Percentiles rank a stretch among this genome's conserved stretches.
Evolutionary conservation across 208 protist species (phyloP).

Genomic region (Trypanosoma mega): DNA sequence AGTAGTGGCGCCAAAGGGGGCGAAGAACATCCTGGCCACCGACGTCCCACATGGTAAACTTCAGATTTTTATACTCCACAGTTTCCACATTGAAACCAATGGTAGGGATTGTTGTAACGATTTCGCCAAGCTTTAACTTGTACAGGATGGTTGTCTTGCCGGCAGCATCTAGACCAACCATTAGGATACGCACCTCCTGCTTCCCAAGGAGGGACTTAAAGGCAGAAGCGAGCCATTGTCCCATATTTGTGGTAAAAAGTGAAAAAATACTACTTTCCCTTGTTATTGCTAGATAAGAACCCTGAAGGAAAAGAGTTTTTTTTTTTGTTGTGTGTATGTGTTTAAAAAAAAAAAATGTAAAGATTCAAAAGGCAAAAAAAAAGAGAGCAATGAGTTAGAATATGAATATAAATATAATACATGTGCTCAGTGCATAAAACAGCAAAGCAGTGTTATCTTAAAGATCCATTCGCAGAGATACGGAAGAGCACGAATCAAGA

Average conservation of each 20-base stretch:
- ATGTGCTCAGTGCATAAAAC: no score
- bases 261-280: not conserved
- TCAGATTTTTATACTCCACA: slow-evolving; percentile 96
- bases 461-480: not conserved
- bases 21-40: slow-evolving; percentile 97
- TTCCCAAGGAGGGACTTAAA: slow-evolving; percentile 92
- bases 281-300: not conserved
- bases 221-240: slow-evolving; percentile 40
- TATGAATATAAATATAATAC: not conserved
- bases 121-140: slow-evolving; percentile 97
- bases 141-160: slow-evolving; percentile 98
- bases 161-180: slow-evolving; percentile 97
- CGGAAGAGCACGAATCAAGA: not conserved
- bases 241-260: not conserved
- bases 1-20: slow-evolving; percentile 97
- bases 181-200: slow-evolving; percentile 97
- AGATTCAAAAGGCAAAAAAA: no score
- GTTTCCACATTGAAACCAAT: slow-evolving; percentile 98
- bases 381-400: not conserved
- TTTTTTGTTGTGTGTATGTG: no score
- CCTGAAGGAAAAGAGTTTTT: not conserved
- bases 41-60: slow-evolving; percentile 97
- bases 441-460: slow-evolving; percentile 28
- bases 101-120: slow-evolving; percentile 96
- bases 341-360: no score